Conservation (phyloP, 2,329 filamentous ascomycete species). For the Scedosporium aurantiacum region DNA sequence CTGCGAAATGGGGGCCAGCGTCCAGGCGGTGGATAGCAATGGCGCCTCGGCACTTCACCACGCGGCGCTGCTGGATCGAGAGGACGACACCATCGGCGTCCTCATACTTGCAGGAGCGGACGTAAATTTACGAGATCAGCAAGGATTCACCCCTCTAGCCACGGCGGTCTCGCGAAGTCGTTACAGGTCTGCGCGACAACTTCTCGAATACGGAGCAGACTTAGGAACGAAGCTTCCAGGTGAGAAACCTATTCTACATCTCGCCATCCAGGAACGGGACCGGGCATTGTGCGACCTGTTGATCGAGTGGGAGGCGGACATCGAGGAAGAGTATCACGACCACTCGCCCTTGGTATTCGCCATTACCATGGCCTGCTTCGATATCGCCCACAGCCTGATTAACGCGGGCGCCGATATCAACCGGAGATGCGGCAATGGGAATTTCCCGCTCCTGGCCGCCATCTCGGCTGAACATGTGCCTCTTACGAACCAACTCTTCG, state of each 20-base stretch:
- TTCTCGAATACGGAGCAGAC: constrained; percentile 14
- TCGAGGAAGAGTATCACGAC: constrained; percentile 11
- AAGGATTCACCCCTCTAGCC: constrained; percentile 14
- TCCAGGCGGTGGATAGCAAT: constrained; percentile 13
- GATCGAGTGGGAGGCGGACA: constrained; percentile 13
- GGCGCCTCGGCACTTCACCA: constrained; percentile 15
- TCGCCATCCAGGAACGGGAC: constrained; percentile 13
- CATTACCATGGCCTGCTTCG: constrained; percentile 14
- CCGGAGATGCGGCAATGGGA: constrained; percentile 9
- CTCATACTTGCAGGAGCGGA: constrained; percentile 14
- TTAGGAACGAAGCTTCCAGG: constrained; percentile 12
- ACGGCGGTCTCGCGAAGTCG: constrained; percentile 11
- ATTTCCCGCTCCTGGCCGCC: constrained; percentile 23
- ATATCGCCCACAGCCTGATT: constrained; percentile 14
- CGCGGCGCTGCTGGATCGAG: constrained; percentile 11
- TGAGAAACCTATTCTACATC: constrained; percentile 13
- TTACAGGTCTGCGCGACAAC: constrained; percentile 9
- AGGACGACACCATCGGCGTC: constrained; percentile 13
- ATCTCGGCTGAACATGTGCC: constrained; percentile 34
- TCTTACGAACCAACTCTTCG: constrained; percentile 13
- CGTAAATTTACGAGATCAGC: constrained; percentile 10
- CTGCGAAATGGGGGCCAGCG: constrained; percentile 14
- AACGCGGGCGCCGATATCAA: constrained; percentile 13
- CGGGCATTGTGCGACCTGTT: constrained; percentile 12
- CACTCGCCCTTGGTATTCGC: constrained; percentile 15